Conservation (phyloP, 2,329 filamentous ascomycete genomes). For the Fusarium equiseti region DNA sequence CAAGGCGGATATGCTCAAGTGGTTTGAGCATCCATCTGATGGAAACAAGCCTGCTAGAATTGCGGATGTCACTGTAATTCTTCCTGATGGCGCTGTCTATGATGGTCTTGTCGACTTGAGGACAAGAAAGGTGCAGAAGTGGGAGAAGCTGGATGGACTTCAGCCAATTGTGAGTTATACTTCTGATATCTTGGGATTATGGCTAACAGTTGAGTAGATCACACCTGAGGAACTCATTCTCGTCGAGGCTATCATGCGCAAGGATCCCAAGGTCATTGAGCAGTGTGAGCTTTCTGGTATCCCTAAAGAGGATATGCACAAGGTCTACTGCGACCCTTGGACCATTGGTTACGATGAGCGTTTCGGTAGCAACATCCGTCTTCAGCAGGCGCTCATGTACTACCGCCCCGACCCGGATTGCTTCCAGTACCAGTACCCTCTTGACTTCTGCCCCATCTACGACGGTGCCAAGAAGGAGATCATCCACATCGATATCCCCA, state of each 20-base stretch:
- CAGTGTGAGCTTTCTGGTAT: slow-evolving; percentile 89
- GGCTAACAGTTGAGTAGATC: slow-evolving; percentile 67
- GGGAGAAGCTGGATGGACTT: slow-evolving; percentile 80
- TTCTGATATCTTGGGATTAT: no score
- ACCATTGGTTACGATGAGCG: slow-evolving; percentile 95
- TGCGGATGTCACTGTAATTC: slow-evolving; percentile 87
- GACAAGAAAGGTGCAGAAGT: slow-evolving; percentile 74
- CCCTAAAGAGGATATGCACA: slow-evolving; percentile 86
- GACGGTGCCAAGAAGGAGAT: slow-evolving; percentile 83
- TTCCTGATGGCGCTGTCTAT: slow-evolving; percentile 80
- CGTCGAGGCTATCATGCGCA: slow-evolving; percentile 81
- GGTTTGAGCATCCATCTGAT: slow-evolving; percentile 75
- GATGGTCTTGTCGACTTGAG: slow-evolving; percentile 84
- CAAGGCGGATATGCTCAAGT: slow-evolving; percentile 85
- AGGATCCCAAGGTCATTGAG: slow-evolving; percentile 88
- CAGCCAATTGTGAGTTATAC: slow-evolving; percentile 76
- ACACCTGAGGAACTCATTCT: slow-evolving; percentile 90
- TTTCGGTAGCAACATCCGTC: slow-evolving; percentile 80
- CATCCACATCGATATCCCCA: slow-evolving; percentile 85
- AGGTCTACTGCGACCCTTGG: slow-evolving; percentile 97
- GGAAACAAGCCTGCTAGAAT: slow-evolving; percentile 74
- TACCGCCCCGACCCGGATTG: slow-evolving; percentile 88
- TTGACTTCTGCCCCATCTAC: slow-evolving; percentile 95
- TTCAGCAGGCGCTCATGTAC: slow-evolving; percentile 97
- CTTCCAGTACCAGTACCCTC: slow-evolving; percentile 89